Base-by-base conservation (phyloP, 1,139 yeast species). In the Pneumocystis sp. region DNA sequence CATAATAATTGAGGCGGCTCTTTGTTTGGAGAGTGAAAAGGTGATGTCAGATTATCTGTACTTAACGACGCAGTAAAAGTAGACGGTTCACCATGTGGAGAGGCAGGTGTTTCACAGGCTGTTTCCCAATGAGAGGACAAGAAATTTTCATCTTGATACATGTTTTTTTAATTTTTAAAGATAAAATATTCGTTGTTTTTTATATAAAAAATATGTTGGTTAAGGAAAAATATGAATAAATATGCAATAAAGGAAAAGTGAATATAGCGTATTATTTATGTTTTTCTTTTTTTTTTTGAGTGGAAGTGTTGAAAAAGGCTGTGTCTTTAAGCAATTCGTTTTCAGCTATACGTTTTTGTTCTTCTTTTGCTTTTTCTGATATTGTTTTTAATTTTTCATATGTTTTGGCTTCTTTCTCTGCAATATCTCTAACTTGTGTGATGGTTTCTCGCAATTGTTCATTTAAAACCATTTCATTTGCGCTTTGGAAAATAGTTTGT, bases 401-500 rank as follows among this genome's bases (percentile, higher is more conserved):
- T 40, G 42, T 19, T 59, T 62, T 34, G 25, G 61, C 63, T 29
- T 57, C 63, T 61, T 44, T 39, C 29, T 45, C 63, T 21, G 66
- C 66, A 63, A 65, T 63, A 31, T 63, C 63, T 57, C 63, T 44
- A 31, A 65, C 62, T 34, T 65, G 64, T 37, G 61, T 59, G 17
- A 65, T 21, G 17, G 61, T 45, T 65, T 59, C 56, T 21, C 66
- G 56, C 10, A 65, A 65, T 29, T 60, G 44, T 37, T 65, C 66
- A 29, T 65, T 65, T 60, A 63, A 45, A 31, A 59, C 60, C 67
- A 93, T 85, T 73, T 93, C 97, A 72, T 87, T 93, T 45, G 93
- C 88, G 25, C 87, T 83, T 15, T 87, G 86, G 73, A 90, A 87
- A 72, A 89, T 83, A 64, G 81, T 77, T 70, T 83, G 86, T 7